Evolutionary conservation across 1,284 basidiomycete genomes (phyloP), one percentile per base, ranked within the genome.

Genomic region (Rhodotorula sp.): DNA sequence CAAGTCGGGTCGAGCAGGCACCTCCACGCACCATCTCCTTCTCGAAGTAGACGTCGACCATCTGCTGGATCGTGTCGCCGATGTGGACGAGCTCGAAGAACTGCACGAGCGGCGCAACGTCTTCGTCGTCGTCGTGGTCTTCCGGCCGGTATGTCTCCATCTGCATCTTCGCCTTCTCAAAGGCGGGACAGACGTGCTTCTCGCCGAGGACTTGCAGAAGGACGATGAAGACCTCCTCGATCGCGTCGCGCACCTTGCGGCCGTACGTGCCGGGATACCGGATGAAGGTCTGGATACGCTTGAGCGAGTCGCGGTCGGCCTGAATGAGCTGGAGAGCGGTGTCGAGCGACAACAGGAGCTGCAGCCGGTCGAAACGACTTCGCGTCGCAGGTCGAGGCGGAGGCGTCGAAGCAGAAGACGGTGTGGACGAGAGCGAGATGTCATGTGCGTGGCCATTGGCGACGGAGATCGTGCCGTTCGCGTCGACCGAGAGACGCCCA

Each of bases 1-100:
- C 5, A 11, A 18, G 44, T 44, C 54, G 58, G 26, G n/a, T n/a
- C n/a, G n/a, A n/a, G n/a, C n/a, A n/a, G n/a, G n/a, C n/a, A n/a
- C n/a, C n/a, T n/a, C n/a, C n/a, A n/a, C n/a, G n/a, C 65, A 90
- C 91, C 78, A 98, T 83, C 77, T 96, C 94, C 78, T 94, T 94
- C 78, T 98, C 94, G 78, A 94, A 99, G 81, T 95, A 99, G 2
- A 98, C 95, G 76, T 98, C 92, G 3, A 96, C 87, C 88, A 99
- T 96, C 37, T 90, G 92, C 81, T 94, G 92, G 61, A 99, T 97
- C 26, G 92, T 99, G 80, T 99, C 95, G 0, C 93, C 96, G 24
- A 98, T 85, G 81, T 99, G 95, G 0, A 96, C 94, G 24, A 99
- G 84, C 82, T 98, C 95, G 76, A 99, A 98, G 81, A 99, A 99